phyloP scores from a whole-genome alignment of 345 rosid species.

The Lepidium sativum region DNA sequence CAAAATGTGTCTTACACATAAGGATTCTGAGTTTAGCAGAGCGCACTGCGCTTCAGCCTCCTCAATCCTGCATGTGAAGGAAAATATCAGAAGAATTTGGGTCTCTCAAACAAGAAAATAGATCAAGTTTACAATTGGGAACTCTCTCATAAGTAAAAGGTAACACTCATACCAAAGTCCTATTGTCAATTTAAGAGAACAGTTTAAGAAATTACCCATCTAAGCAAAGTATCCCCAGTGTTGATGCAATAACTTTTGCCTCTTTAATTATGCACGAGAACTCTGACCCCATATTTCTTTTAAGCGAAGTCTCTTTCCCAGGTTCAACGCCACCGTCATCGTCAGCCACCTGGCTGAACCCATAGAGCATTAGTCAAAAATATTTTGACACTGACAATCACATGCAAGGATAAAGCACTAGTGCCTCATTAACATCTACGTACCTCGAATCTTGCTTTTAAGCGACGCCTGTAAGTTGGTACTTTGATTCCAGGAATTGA shows the following conservation, averaged over 20 bases:
- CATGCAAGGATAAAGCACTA: background rate
- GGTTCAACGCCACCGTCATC: conserved; percentile 36
- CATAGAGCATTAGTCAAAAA: conserved; percentile 3
- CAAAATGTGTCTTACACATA: conserved; percentile 56
- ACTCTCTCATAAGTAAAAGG: background rate
- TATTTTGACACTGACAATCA: background rate
- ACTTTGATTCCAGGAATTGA: conserved; percentile 85
- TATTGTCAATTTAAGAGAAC: background rate
- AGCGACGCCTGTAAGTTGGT: conserved; percentile 63
- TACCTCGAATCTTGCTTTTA: conserved; percentile 58
- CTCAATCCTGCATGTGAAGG: conserved; percentile 50
- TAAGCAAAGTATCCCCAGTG: conserved; percentile 82
- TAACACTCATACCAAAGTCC: background rate
- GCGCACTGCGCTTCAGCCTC: conserved; percentile 99
- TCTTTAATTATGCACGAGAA: conserved; percentile 87
- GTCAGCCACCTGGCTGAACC: conserved; percentile 39
- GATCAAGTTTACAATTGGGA: background rate
- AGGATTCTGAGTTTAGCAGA: conserved; percentile 61
- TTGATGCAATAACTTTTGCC: conserved; percentile 64
- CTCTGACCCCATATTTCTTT: conserved; percentile 85
- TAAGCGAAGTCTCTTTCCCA: conserved; percentile 46
- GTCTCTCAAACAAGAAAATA: background rate
- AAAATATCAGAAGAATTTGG: background rate
- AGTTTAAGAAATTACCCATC: conserved; percentile 55
- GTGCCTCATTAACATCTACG: background rate